Evolutionary conservation across 257 asterid genomes (phyloP).

Genomic region (Salvia rosmarinus): DNA sequence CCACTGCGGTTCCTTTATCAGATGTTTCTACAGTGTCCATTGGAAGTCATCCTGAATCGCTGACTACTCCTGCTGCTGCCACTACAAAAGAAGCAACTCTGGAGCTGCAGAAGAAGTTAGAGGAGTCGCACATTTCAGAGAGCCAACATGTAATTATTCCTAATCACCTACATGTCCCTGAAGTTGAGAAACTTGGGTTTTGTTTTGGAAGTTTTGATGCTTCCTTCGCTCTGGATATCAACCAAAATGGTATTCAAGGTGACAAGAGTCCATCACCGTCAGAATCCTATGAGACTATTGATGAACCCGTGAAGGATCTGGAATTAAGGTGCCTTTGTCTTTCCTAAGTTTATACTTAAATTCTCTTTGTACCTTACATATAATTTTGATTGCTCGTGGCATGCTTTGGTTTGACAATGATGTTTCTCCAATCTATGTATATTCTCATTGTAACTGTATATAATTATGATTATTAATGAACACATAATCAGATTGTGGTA

Average conservation of each 20-base stretch:
- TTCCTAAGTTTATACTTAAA: conserved; percentile 22
- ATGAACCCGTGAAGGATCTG: conserved; percentile 63
- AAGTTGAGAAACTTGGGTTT: conserved; percentile 82
- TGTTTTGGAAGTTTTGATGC: conserved; percentile 93
- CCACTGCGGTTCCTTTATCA: conserved; percentile 45
- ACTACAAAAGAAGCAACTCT: conserved; percentile 56
- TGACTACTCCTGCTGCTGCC: conserved; percentile 37
- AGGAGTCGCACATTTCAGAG: conserved; percentile 60
- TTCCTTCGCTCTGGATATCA: conserved; percentile 58
- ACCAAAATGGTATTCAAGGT: conserved; percentile 47
- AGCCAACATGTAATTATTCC: conserved; percentile 82
- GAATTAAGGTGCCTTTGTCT: conserved; percentile 57
- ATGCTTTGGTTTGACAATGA: background rate
- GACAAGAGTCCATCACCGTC: conserved; percentile 49
- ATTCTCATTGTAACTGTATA: conserved; percentile 11
- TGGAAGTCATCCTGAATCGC: conserved; percentile 49
- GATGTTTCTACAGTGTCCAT: conserved; percentile 49
- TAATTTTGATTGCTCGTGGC: background rate
- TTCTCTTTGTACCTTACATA: conserved; percentile 21
- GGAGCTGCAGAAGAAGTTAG: conserved; percentile 70
- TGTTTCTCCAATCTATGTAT: background rate
- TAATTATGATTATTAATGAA: conserved; percentile 19
- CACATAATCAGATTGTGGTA: background rate
- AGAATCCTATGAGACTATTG: conserved; percentile 58
- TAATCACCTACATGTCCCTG: conserved; percentile 82